Evolutionary conservation across 495 filamentous ascomycete species (phyloP).

Genomic region (Aspergillus sclerotiicarbonarius): DNA sequence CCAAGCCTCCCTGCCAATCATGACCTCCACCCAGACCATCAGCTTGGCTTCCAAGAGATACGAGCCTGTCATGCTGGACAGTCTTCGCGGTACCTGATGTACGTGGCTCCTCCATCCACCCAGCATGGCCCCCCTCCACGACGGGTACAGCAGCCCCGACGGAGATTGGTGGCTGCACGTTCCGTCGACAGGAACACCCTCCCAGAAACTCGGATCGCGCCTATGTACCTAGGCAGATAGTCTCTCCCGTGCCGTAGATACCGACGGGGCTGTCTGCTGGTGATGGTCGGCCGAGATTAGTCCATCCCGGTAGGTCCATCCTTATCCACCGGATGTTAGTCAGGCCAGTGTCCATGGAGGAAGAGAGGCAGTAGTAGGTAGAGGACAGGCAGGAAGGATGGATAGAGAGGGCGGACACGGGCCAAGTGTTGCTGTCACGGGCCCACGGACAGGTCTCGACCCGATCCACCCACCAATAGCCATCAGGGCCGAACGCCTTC

Average conservation of each 20-base stretch:
- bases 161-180: not conserved
- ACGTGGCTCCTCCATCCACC: not conserved
- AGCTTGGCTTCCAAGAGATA: too few species aligned
- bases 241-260: not conserved
- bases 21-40: not conserved
- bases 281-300: too few species aligned
- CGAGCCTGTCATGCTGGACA: too few species aligned
- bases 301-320: not conserved
- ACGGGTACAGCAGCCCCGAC: not conserved
- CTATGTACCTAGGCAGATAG: not conserved
- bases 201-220: not conserved
- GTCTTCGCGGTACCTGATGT: not conserved
- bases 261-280: too few species aligned
- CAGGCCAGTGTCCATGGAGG: not conserved
- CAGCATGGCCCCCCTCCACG: not conserved
- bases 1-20: not conserved
- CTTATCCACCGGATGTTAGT: not conserved
- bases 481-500: not conserved
- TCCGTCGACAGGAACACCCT: not conserved
- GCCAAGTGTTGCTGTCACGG: conserved; percentile 20
- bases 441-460: conserved; percentile 15
- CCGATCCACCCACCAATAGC: conserved; percentile 11
- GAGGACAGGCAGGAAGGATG: not conserved
- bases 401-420: conserved; percentile 13
- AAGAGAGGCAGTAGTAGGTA: not conserved